Evolutionary conservation across 495 filamentous ascomycete species (phyloP).

Genomic region (Tuber umbilicatum): DNA sequence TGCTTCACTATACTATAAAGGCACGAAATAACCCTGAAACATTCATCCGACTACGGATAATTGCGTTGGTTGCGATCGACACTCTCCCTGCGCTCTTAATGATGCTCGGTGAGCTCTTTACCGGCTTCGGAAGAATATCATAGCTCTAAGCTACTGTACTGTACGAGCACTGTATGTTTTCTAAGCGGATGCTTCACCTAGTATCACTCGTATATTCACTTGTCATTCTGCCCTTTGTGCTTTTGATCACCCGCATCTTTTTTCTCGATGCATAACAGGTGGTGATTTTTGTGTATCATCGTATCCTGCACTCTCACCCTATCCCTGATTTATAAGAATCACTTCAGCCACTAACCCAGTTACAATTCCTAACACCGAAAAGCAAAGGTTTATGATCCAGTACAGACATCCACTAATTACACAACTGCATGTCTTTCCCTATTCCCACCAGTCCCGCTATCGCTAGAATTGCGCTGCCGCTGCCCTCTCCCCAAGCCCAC

Average conservation of each 20-base stretch:
- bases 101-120: not conserved
- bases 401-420: constrained; percentile 7
- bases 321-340: not conserved
- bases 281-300: not conserved
- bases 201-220: not conserved
- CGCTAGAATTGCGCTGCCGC: constrained; percentile 12
- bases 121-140: not conserved
- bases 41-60: not conserved
- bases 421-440: constrained; percentile 15
- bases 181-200: not conserved
- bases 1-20: not conserved
- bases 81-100: not conserved
- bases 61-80: not conserved
- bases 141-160: not conserved
- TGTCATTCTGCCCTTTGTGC: not conserved
- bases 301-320: not conserved
- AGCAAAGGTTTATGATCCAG: not conserved
- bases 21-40: not conserved
- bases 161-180: too few species aligned
- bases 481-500: constrained; percentile 45
- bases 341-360: not conserved
- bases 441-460: constrained; percentile 3
- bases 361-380: not conserved
- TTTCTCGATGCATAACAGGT: not conserved
- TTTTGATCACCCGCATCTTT: not conserved